phyloP scores from a whole-genome alignment of 2,329 filamentous ascomycete species.

The Alternaria hordeiaustralica region DNA sequence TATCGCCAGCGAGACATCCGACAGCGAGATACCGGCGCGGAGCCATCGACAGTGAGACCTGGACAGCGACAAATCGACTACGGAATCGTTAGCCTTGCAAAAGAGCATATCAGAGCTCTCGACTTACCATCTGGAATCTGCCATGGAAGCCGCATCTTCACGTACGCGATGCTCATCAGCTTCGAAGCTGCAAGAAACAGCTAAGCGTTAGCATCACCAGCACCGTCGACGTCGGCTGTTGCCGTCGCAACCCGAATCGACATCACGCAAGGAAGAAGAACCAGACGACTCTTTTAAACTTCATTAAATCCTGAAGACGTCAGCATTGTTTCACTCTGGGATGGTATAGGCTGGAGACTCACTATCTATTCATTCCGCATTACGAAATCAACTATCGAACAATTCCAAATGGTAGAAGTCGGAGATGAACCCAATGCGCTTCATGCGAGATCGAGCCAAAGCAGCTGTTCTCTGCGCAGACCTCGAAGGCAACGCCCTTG shows the following conservation, averaged over 20 bases:
- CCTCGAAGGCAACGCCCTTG: background rate
- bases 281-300: background rate
- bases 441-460: conserved; percentile 11
- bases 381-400: background rate
- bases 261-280: background rate
- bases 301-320: background rate
- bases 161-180: background rate
- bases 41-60: background rate
- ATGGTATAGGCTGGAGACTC: background rate
- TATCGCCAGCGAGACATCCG: background rate
- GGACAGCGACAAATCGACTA: background rate
- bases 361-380: background rate
- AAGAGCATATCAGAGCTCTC: background rate
- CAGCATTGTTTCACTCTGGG: background rate
- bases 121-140: background rate
- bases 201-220: background rate
- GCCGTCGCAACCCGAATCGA: background rate
- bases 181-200: background rate
- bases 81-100: background rate
- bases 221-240: background rate
- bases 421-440: conserved; percentile 2
- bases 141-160: background rate
- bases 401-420: background rate
- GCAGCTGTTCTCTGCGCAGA: conserved; percentile 5
- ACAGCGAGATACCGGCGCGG: background rate